A percentile compares a stretch with the other conserved stretches of the same genome.
Conservation (phyloP, 306 rosid genomes). For the Cicer judaicum region DNA sequence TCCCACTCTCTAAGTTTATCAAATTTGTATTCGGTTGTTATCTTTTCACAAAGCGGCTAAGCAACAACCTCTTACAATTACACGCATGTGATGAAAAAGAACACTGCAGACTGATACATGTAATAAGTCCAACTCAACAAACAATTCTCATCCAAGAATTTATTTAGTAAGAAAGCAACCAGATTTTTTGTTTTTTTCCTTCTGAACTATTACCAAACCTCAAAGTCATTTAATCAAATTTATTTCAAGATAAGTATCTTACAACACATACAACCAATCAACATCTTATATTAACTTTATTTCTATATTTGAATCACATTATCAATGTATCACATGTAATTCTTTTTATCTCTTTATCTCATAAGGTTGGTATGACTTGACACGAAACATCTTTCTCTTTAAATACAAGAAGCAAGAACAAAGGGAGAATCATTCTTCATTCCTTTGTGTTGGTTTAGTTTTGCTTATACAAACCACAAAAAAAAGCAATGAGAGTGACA, state of each 20-base stretch:
- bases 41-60: conserved; percentile 47
- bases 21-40: conserved; percentile 12
- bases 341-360: too few relatives aligned
- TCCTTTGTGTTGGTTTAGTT: neutral
- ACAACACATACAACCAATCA: neutral
- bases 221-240: conserved; percentile 15
- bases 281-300: too few relatives aligned
- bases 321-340: too few relatives aligned
- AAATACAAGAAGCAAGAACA: conserved; percentile 27
- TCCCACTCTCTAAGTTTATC: conserved; percentile 38
- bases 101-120: neutral
- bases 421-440: conserved; percentile 37
- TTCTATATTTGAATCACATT: too few relatives aligned
- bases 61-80: conserved; percentile 44
- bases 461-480: neutral
- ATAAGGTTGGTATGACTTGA: too few relatives aligned
- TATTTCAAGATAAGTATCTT: conserved; percentile 37
- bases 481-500: conserved; percentile 54
- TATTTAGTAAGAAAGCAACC: conserved; percentile 39
- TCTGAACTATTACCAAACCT: neutral
- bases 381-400: neutral
- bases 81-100: conserved; percentile 23
- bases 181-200: neutral
- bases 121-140: conserved; percentile 20
- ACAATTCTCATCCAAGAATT: conserved; percentile 29